Conservation (phyloP, 2,329 filamentous ascomycete genomes). For the Cladosporium sp. region DNA sequence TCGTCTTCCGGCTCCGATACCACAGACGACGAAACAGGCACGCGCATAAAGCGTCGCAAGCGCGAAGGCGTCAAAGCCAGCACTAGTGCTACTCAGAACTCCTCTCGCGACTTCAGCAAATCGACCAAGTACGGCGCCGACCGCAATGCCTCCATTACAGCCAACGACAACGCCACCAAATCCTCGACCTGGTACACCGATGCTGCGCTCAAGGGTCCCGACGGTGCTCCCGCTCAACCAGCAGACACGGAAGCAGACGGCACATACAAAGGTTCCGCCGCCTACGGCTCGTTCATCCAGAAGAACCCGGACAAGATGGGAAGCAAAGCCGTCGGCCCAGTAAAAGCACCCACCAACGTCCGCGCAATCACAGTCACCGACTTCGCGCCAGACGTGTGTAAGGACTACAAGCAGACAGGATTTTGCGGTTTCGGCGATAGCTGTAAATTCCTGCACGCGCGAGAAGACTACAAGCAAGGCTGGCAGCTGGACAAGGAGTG, state of each 20-base stretch:
- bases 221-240: slow-evolving; percentile 12
- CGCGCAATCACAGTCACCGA: slow-evolving; percentile 87
- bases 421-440: slow-evolving; percentile 71
- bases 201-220: slow-evolving; percentile 46
- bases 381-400: slow-evolving; percentile 89
- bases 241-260: slow-evolving; percentile 44
- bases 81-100: slow-evolving; percentile 52
- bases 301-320: slow-evolving; percentile 71
- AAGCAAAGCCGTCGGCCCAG: slow-evolving; percentile 63
- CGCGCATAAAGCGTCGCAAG: slow-evolving; percentile 72
- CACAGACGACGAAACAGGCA: slow-evolving; percentile 68
- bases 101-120: slow-evolving; percentile 29
- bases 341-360: slow-evolving; percentile 85
- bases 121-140: slow-evolving; percentile 52
- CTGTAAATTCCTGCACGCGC: slow-evolving; percentile 75
- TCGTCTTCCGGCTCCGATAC: slow-evolving; percentile 58
- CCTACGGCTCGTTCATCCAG: slow-evolving; percentile 69
- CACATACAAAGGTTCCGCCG: slow-evolving; percentile 72
- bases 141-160: slow-evolving; percentile 58
- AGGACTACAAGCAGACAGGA: slow-evolving; percentile 83
- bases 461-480: slow-evolving; percentile 80
- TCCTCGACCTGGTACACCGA: slow-evolving; percentile 87
- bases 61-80: slow-evolving; percentile 63
- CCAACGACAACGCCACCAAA: slow-evolving; percentile 84
- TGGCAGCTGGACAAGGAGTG: slow-evolving; percentile 96